Conservation (phyloP, 805 yeast species). For the Zygosaccharomyces gambellarensis region DNA sequence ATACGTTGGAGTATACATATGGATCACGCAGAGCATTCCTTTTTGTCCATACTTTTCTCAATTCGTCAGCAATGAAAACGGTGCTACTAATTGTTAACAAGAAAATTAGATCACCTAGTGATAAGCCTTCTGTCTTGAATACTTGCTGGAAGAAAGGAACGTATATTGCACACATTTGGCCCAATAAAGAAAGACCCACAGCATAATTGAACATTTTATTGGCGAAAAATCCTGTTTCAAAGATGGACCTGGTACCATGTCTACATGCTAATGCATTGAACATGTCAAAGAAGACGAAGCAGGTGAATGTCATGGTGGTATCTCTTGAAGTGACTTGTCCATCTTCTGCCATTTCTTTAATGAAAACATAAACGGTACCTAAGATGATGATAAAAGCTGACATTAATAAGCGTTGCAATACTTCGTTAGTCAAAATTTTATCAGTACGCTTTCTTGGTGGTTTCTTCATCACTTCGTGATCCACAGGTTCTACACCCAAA, state of each 20-base stretch:
- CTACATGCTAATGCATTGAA: conserved; percentile 94
- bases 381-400: conserved; percentile 71
- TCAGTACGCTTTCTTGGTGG: conserved; percentile 94
- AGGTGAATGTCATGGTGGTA: conserved; percentile 97
- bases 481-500: conserved; percentile 95
- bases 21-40: conserved; percentile 18
- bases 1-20: conserved; percentile 21
- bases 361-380: conserved; percentile 85
- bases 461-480: conserved; percentile 87
- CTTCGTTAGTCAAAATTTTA: conserved; percentile 66
- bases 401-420: conserved; percentile 67
- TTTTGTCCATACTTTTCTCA: conserved; percentile 49
- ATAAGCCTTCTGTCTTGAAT: conserved; percentile 91
- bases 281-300: conserved; percentile 94
- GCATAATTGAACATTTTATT: conserved; percentile 93
- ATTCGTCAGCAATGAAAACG: conserved; percentile 83
- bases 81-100: conserved; percentile 64
- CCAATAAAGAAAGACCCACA: conserved; percentile 78
- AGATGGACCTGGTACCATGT: conserved; percentile 76
- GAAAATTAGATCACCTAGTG: conserved; percentile 61
- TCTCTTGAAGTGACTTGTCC: conserved; percentile 84
- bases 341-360: conserved; percentile 77
- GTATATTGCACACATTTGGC: conserved; percentile 90
- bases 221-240: conserved; percentile 68
- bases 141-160: conserved; percentile 87